Conservation (phyloP, 495 filamentous ascomycete species). For the Penicillium ochrochloron region DNA sequence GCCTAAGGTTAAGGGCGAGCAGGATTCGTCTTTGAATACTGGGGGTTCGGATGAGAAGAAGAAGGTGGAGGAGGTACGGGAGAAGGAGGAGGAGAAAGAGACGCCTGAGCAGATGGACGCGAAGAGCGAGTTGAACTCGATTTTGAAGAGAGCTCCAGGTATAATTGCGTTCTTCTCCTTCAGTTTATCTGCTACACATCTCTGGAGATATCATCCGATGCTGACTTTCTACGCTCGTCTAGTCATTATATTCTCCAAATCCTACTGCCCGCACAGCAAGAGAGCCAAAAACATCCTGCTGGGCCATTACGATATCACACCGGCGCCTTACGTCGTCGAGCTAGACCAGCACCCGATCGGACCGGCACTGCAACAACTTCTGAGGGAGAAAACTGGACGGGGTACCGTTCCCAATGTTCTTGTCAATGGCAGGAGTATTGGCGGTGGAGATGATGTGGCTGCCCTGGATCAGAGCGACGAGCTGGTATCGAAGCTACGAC, state of each 20-base stretch:
- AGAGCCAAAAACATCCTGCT: conserved; percentile 83
- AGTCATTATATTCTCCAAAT: conserved; percentile 97
- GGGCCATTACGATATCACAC: conserved; percentile 79
- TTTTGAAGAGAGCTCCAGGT: conserved; percentile 84
- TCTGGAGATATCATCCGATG: not conserved
- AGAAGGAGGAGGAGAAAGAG: conserved; percentile 26
- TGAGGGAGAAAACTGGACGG: conserved; percentile 75
- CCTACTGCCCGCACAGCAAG: conserved; percentile 83
- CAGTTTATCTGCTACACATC: not conserved
- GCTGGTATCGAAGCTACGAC: conserved; percentile 72
- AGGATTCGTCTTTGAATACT: conserved; percentile 8
- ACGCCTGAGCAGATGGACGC: conserved; percentile 39
- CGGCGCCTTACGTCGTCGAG: conserved; percentile 86
- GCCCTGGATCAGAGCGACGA: conserved; percentile 70
- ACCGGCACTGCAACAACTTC: conserved; percentile 64
- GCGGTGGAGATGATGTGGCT: conserved; percentile 85
- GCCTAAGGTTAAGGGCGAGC: conserved; percentile 42
- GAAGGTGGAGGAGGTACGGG: conserved; percentile 23
- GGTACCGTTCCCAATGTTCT: conserved; percentile 91
- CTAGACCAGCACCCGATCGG: conserved; percentile 83
- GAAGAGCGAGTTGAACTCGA: conserved; percentile 67
- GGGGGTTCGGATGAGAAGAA: conserved; percentile 22
- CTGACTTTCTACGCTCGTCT: conserved; percentile 26
- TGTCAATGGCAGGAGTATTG: conserved; percentile 85
- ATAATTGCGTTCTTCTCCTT: conserved; percentile 31